Evolutionary conservation across 2,329 filamentous ascomycete species (phyloP), one percentile per base, ranked within the genome.

Genomic region (Taxawa tesnikishii): DNA sequence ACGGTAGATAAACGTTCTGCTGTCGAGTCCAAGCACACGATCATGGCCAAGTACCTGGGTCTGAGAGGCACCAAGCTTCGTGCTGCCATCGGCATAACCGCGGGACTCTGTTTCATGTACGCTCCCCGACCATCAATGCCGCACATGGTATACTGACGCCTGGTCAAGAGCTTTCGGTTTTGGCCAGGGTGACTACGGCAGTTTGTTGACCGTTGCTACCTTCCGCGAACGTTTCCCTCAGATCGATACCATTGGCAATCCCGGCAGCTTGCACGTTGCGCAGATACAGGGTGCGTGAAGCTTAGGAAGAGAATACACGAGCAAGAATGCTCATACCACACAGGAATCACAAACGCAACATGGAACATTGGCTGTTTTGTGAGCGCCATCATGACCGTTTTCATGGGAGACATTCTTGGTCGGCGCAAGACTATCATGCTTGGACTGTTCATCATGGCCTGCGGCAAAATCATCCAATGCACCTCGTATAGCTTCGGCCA

Each of bases 171-270:
- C 65, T 8, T 67, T 73, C 40, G 70, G 70, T 27, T 73, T 71
- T 76, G 79, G 83, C 52, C 77, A 81, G 55, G 59, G 48, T 29
- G 47, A 52, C 19, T 44, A 54, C 16, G 51, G 48, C 26, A 47
- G 51, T 18, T 73, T 88, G 41, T 60, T 88, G 35, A 83, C 79
- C 3, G 67, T 87, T 46, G 57, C 67, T 13, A 65, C 66, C 7
- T 83, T 81, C 44, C 58, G 73, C 2, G 44, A 41, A 5, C 43
- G 51, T 21, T 62, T 64, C 30, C 59, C 58, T 4, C 34, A 55
- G 29, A 56, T 63, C 32, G 53, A 62, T 34, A 56, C 54, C 11
- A 46, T 53, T 11, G 49, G 53, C 26, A 46, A 49, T 9, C 55
- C 53, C 1, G 42, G 44, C 11, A 51, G 49, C 30, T 48, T 41